Evolutionary conservation across 345 rosid species (phyloP).

Genomic region (Acer saccharum): DNA sequence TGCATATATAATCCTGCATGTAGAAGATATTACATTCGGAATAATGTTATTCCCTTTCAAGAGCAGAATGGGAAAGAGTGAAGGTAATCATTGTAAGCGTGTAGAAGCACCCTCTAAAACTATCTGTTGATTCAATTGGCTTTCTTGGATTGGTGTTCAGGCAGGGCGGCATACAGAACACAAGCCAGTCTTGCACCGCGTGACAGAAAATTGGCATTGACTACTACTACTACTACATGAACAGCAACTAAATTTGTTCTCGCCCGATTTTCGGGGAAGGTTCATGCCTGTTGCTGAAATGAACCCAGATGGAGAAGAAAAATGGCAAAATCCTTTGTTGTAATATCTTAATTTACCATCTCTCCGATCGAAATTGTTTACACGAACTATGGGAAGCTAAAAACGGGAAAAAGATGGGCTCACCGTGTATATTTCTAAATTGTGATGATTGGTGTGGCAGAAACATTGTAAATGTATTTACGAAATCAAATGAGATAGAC

Average conservation of each 20-base stretch:
- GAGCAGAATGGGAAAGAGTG: no score
- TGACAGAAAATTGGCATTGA: constrained; percentile 28
- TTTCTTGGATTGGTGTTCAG: constrained; percentile 31
- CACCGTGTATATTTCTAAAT: no score
- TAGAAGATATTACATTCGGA: no score
- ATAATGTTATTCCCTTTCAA: no score
- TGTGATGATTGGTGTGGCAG: no score
- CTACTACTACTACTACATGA: constrained; percentile 20
- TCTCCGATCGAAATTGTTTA: background rate
- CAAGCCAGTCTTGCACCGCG: constrained; percentile 16
- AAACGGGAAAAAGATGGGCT: no score
- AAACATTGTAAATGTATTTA: no score
- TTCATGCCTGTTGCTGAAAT: no score
- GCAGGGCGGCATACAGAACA: constrained; percentile 22
- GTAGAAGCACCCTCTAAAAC: background rate
- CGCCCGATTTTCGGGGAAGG: background rate
- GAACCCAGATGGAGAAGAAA: no score
- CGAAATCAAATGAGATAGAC: no score
- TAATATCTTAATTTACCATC: background rate
- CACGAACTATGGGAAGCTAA: background rate
- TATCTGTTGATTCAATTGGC: background rate
- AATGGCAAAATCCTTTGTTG: background rate
- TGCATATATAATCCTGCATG: no score
- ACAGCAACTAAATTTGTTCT: background rate
- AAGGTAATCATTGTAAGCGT: background rate